These are phyloP conservation scores for Colletotrichum caudatum DNA, from an alignment of 2,329 filamentous ascomycete species.

Conservation along the genomic window DNA sequence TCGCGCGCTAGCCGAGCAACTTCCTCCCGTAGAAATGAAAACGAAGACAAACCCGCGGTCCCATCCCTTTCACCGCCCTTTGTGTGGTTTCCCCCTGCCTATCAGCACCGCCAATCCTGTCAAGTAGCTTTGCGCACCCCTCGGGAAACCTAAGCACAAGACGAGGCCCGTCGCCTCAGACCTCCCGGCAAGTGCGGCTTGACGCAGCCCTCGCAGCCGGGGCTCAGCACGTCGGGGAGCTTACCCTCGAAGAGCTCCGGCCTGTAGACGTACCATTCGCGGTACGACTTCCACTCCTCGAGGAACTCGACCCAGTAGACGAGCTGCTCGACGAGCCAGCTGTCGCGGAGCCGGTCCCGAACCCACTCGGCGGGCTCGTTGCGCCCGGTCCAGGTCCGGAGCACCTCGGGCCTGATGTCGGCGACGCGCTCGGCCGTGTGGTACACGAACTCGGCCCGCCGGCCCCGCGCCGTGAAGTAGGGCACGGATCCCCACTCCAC, in stretches of 20 bases:
- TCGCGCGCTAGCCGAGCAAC: conserved; percentile 19
- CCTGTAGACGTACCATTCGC: conserved; percentile 42
- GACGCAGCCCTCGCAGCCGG: conserved; percentile 36
- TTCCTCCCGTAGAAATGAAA: conserved; percentile 11
- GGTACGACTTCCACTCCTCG: conserved; percentile 43
- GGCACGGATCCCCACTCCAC: conserved; percentile 41
- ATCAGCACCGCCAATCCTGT: not conserved
- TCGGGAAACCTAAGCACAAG: conserved; percentile 7
- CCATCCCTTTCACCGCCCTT: conserved; percentile 28
- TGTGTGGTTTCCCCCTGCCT: not conserved
- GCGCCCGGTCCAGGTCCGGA: conserved; percentile 14
- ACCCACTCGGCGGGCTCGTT: conserved; percentile 32
- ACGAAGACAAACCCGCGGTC: not conserved
- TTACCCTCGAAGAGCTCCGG: conserved; percentile 38
- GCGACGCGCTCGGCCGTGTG: conserved; percentile 37
- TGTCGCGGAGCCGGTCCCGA: conserved; percentile 38
- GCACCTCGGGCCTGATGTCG: conserved; percentile 39
- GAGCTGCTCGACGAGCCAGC: conserved; percentile 43
- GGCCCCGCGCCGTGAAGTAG: conserved; percentile 41
- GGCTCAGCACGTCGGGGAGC: conserved; percentile 39
- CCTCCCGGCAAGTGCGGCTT: conserved; percentile 37
- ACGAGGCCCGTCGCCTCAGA: conserved; percentile 32
- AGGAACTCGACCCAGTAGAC: conserved; percentile 43
- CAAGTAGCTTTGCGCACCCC: not conserved
- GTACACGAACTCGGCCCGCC: conserved; percentile 40